Conservation (phyloP, 192 early-diverging fungal species). For the Linnemannia elongata region DNA sequence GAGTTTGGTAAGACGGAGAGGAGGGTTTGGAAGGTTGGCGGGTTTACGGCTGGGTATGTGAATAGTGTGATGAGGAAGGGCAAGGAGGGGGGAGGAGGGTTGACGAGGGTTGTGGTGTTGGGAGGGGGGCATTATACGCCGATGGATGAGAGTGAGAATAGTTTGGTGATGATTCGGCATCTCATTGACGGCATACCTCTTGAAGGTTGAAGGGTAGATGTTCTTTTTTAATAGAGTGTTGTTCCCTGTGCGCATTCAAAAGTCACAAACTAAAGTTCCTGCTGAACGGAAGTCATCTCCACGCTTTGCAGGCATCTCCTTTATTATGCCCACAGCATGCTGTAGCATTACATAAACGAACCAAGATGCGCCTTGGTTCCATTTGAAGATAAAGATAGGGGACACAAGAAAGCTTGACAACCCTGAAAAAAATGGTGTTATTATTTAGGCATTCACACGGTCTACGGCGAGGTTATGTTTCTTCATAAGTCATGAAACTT, state of each 20-base stretch:
- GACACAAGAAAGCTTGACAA: too few relatives aligned
- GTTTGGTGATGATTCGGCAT: conserved; percentile 60
- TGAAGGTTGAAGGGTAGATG: background rate
- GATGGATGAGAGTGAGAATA: conserved; percentile 68
- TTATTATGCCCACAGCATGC: too few relatives aligned
- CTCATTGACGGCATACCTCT: conserved; percentile 57
- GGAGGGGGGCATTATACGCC: conserved; percentile 84
- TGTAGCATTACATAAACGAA: too few relatives aligned
- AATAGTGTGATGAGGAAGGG: conserved; percentile 2
- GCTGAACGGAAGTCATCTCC: too few relatives aligned
- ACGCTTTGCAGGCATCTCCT: too few relatives aligned
- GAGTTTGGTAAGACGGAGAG: conserved; percentile 9
- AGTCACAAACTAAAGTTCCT: too few relatives aligned
- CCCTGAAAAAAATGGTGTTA: background rate
- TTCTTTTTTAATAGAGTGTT: too few relatives aligned
- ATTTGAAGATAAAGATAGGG: too few relatives aligned
- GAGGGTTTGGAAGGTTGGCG: conserved; percentile 8
- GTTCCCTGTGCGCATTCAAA: too few relatives aligned
- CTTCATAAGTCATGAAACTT: conserved; percentile 82
- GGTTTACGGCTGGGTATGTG: conserved; percentile 12
- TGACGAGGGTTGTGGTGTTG: conserved; percentile 72
- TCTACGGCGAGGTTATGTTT: background rate
- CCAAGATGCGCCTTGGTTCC: too few relatives aligned
- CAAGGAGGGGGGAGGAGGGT: conserved; percentile 13
- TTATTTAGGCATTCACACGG: background rate